Evolutionary conservation across 2,329 filamentous ascomycete genomes (phyloP).

Genomic region (Ascocoryne sarcoides): DNA sequence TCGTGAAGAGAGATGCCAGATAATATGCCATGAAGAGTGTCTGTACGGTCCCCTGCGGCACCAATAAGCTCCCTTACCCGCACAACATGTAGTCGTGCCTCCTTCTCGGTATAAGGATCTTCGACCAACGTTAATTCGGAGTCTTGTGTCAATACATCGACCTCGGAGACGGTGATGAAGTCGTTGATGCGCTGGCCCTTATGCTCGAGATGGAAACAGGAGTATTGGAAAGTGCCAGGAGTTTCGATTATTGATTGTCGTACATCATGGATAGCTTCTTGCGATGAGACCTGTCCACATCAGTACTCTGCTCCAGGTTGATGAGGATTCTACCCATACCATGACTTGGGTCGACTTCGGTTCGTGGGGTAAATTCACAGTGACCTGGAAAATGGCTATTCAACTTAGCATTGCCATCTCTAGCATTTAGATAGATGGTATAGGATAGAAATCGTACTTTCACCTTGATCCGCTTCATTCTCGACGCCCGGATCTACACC

Average conservation of each 20-base stretch:
- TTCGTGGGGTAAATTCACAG: conserved; percentile 62
- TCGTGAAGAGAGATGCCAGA: conserved; percentile 85
- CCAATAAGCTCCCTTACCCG: conserved; percentile 88
- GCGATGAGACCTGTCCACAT: conserved; percentile 62
- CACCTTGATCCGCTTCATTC: conserved; percentile 21
- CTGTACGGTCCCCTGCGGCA: conserved; percentile 79
- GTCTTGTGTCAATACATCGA: conserved; percentile 66
- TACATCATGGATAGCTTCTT: conserved; percentile 96
- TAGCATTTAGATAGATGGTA: background rate
- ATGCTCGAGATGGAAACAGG: conserved; percentile 96
- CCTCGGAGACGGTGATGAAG: conserved; percentile 84
- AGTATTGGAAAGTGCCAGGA: conserved; percentile 89
- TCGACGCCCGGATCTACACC: conserved; percentile 18
- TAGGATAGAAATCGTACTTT: conserved; percentile 20
- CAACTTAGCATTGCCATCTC: conserved; percentile 51
- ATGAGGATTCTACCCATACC: too few species aligned
- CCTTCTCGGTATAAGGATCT: conserved; percentile 97
- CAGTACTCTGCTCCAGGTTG: conserved; percentile 19
- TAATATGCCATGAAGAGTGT: conserved; percentile 76
- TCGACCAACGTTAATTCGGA: conserved; percentile 77
- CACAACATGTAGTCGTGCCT: conserved; percentile 89
- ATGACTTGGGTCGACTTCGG: conserved; percentile 76
- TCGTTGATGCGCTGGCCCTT: conserved; percentile 87
- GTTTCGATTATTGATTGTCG: conserved; percentile 93
- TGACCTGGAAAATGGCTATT: conserved; percentile 62